A percentile compares a stretch with the other conserved stretches of the same genome.
These are phyloP conservation scores for Starmerella bacillaris DNA, from an alignment of 805 yeast genomes.

Conservation along the genomic window DNA sequence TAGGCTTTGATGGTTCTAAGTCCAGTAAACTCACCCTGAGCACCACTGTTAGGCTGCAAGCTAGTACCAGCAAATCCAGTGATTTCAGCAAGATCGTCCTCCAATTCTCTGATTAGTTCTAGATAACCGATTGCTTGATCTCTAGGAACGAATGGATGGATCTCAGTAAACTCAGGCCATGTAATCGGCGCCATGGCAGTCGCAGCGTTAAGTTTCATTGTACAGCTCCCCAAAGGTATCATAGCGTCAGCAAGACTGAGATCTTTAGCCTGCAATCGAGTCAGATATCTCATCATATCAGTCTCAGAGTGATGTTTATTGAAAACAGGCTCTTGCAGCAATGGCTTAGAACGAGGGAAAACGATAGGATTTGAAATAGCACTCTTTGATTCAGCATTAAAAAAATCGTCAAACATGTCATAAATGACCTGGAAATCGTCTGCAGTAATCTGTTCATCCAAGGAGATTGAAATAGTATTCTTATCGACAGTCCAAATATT, in stretches of 20 bases:
- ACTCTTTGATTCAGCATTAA: slow-evolving; percentile 18
- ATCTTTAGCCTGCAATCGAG: slow-evolving; percentile 69
- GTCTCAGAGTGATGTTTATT: slow-evolving; percentile 84
- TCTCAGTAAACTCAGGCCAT: slow-evolving; percentile 76
- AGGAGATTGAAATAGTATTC: slow-evolving; percentile 47
- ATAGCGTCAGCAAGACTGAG: slow-evolving; percentile 85
- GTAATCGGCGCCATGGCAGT: slow-evolving; percentile 88
- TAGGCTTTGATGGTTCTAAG: slow-evolving; percentile 69
- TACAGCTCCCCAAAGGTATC: slow-evolving; percentile 96
- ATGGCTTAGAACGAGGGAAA: slow-evolving; percentile 20
- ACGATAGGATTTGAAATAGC: slow-evolving; percentile 27
- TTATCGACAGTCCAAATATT: slow-evolving; percentile 57
- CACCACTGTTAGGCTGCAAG: slow-evolving; percentile 93
- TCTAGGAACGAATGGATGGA: slow-evolving; percentile 86
- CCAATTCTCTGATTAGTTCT: slow-evolving; percentile 58
- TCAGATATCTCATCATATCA: slow-evolving; percentile 79
- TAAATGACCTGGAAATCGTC: slow-evolving; percentile 42
- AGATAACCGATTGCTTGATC: slow-evolving; percentile 80
- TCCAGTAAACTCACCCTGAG: slow-evolving; percentile 96
- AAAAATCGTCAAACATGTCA: slow-evolving; percentile 30
- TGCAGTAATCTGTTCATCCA: slow-evolving; percentile 73
- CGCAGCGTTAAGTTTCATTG: slow-evolving; percentile 92
- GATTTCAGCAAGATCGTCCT: slow-evolving; percentile 68
- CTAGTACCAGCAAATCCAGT: slow-evolving; percentile 88
- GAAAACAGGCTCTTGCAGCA: slow-evolving; percentile 58